phyloP scores from a whole-genome alignment of 805 yeast genomes.

The Isabelozyma pseudorhagii region DNA sequence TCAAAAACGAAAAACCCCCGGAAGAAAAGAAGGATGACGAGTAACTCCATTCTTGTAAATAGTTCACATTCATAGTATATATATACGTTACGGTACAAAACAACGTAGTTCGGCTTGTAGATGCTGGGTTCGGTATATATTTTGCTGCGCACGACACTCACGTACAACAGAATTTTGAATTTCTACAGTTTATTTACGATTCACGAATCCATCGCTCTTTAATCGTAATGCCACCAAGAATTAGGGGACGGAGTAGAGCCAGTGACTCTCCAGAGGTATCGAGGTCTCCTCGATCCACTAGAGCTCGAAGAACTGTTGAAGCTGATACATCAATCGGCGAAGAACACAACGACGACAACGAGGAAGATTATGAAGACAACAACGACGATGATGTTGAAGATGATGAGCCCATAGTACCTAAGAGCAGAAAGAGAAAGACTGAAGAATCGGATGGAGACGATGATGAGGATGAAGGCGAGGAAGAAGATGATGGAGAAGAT shows the following conservation, averaged over 20 bases:
- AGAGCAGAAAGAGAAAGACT: conserved; percentile 3
- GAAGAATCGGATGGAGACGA: conserved; percentile 27
- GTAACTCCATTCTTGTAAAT: not conserved
- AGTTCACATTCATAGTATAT: not conserved
- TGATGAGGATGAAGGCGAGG: conserved; percentile 13
- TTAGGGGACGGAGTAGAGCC: not conserved
- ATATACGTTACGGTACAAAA: too few species aligned
- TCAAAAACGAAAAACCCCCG: conserved; percentile 28
- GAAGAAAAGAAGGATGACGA: conserved; percentile 24
- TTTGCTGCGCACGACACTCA: too few species aligned
- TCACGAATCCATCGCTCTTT: not conserved
- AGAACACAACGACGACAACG: conserved; percentile 12
- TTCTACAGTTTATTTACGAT: too few species aligned
- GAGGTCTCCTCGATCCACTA: conserved; percentile 1
- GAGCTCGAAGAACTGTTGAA: conserved; percentile 2
- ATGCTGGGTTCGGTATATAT: too few species aligned
- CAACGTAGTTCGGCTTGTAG: too few species aligned
- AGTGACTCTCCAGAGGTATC: conserved; percentile 1
- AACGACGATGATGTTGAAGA: conserved; percentile 24
- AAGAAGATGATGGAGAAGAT: conserved; percentile 16
- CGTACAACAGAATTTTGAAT: too few species aligned
- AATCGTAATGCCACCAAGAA: not conserved
- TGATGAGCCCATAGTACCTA: conserved; percentile 1
- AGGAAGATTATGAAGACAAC: conserved; percentile 11
- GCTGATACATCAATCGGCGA: conserved; percentile 14